These are phyloP conservation scores for Filosporella fistucella DNA, from an alignment of 495 filamentous ascomycete species.

Conservation along the genomic window DNA sequence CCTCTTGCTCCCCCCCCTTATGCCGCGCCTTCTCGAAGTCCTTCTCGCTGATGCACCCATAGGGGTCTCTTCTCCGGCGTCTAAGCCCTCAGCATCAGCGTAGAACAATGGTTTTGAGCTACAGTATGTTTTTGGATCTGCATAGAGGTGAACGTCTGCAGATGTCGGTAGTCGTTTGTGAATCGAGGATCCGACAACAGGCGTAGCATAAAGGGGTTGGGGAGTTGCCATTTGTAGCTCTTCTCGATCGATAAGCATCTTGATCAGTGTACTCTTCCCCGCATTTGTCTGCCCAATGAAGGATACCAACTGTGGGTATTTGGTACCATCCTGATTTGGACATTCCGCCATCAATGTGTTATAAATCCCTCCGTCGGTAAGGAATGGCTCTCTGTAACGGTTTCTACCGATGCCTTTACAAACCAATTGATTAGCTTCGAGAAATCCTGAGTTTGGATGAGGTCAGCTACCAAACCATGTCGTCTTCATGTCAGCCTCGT, in stretches of 20 bases:
- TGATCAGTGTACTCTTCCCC: conserved; percentile 11
- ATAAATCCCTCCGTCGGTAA: background rate
- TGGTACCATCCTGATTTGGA: background rate
- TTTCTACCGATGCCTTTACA: background rate
- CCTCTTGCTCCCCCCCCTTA: background rate
- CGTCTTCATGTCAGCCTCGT: background rate
- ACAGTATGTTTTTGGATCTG: conserved; percentile 5
- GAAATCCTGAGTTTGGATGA: background rate
- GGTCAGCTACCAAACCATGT: background rate
- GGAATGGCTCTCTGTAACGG: background rate
- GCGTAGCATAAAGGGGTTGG: background rate
- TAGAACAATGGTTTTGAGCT: background rate
- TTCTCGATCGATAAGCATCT: conserved; percentile 4
- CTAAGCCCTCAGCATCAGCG: conserved; percentile 1
- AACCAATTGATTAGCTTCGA: background rate
- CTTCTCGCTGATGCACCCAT: background rate
- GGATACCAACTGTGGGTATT: conserved; percentile 8
- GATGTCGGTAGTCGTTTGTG: conserved; percentile 7
- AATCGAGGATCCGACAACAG: background rate
- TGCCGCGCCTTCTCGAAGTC: background rate
- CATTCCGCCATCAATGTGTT: background rate
- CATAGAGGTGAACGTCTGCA: conserved; percentile 11
- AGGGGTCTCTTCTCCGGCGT: conserved; percentile 1
- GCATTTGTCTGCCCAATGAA: conserved; percentile 12
- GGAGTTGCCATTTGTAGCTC: background rate